Conservation (phyloP, 139 green algal genomes). For the Chlamydomonas sp. region DNA sequence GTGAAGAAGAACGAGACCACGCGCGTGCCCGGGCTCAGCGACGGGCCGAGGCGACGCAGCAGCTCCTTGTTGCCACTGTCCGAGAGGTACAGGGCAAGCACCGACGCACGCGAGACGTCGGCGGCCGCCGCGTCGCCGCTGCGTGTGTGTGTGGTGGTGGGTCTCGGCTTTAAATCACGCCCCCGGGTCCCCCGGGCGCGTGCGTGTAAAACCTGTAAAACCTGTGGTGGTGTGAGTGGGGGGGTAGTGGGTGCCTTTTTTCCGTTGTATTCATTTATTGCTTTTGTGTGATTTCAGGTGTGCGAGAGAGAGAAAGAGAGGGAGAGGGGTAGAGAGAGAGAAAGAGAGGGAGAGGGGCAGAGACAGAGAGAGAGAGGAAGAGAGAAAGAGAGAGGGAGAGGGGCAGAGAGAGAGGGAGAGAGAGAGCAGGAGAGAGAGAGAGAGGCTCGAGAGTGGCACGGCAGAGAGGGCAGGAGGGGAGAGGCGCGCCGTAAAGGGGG, state of each 20-base stretch:
- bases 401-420: neutral
- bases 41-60: conserved; percentile 8
- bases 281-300: too few relatives aligned
- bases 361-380: neutral
- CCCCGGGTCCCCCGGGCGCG: too few relatives aligned
- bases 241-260: too few relatives aligned
- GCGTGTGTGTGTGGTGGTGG: too few relatives aligned
- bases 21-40: conserved; percentile 21
- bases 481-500: neutral
- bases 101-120: conserved; percentile 21
- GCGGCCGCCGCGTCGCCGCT: conserved; percentile 18
- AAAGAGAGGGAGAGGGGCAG: neutral
- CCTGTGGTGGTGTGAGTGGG: too few relatives aligned
- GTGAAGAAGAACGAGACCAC: conserved; percentile 32
- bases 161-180: too few relatives aligned
- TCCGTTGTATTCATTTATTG: too few relatives aligned
- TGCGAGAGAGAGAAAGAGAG: neutral
- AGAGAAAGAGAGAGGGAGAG: neutral
- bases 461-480: neutral
- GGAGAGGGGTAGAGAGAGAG: neutral
- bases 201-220: too few relatives aligned
- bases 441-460: neutral
- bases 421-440: neutral
- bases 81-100: conserved; percentile 35
- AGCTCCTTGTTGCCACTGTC: conserved; percentile 34